Evolutionary conservation across 2,329 filamentous ascomycete species (phyloP).

Genomic region (Pseudonectria foliicola): DNA sequence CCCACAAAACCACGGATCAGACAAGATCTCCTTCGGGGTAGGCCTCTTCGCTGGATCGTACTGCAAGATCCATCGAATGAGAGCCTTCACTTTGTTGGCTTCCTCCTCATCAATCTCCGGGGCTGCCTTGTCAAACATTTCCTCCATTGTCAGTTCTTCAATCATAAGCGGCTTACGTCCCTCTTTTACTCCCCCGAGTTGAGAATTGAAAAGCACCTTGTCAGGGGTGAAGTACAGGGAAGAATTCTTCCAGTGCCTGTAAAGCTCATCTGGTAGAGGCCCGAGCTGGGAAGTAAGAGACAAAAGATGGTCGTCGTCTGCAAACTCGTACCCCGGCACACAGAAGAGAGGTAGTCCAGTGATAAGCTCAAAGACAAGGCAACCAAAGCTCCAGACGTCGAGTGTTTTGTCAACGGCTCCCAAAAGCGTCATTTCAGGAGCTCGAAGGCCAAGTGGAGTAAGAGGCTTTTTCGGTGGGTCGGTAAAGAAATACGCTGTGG

Average conservation of each 20-base stretch:
- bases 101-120: constrained; percentile 20
- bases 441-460: constrained; percentile 18
- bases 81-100: constrained; percentile 15
- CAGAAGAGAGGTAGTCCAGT: constrained; percentile 23
- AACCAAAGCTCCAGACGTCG: constrained; percentile 27
- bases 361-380: constrained; percentile 24
- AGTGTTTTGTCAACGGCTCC: constrained; percentile 14
- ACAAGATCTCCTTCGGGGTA: constrained; percentile 20
- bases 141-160: constrained; percentile 19
- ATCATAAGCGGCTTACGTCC: constrained; percentile 17
- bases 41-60: constrained; percentile 25
- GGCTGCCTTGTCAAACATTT: constrained; percentile 16
- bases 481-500: constrained; percentile 19
- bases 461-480: constrained; percentile 17
- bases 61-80: constrained; percentile 24
- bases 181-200: constrained; percentile 15
- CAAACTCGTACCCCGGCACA: constrained; percentile 9
- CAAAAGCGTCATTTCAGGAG: constrained; percentile 23
- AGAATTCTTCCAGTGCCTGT: constrained; percentile 17
- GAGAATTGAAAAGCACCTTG: constrained; percentile 18
- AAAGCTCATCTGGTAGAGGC: constrained; percentile 13
- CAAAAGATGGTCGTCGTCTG: constrained; percentile 19
- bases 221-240: constrained; percentile 21
- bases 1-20: constrained; percentile 27
- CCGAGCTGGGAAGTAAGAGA: constrained; percentile 13